Conservation (phyloP, 768 basidiomycete genomes). For the Leccinum subtestaceum region DNA sequence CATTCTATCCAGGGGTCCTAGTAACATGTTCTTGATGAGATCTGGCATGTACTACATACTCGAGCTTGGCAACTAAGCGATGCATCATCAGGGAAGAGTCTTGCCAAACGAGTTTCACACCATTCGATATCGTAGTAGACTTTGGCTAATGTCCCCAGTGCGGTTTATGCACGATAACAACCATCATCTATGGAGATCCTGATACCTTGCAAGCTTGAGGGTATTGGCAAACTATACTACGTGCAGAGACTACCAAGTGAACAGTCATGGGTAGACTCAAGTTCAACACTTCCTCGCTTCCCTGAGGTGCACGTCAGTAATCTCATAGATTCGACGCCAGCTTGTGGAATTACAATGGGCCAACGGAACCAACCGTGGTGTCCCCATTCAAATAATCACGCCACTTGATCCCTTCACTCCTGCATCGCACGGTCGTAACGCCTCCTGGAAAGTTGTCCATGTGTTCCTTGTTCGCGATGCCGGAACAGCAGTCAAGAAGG, state of each 20-base stretch:
- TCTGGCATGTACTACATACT: background rate
- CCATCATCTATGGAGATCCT: background rate
- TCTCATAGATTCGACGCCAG: background rate
- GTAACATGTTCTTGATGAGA: background rate
- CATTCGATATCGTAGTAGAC: background rate
- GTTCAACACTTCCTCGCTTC: background rate
- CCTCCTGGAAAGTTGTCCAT: background rate
- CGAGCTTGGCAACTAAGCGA: background rate
- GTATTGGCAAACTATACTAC: background rate
- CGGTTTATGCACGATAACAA: background rate
- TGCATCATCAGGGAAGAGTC: background rate
- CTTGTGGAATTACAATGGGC: background rate
- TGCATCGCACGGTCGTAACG: background rate
- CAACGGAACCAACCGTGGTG: background rate
- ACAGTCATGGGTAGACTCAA: background rate
- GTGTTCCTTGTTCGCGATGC: slow-evolving; percentile 4
- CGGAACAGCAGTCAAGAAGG: slow-evolving; percentile 49
- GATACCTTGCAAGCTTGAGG: background rate
- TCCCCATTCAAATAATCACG: background rate
- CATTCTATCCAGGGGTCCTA: background rate
- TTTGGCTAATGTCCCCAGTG: background rate
- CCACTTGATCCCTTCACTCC: slow-evolving; percentile 2
- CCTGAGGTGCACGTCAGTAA: background rate
- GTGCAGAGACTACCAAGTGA: background rate
- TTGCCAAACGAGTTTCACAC: background rate